Percentiles rank a stretch among this genome's conserved stretches.
Conservation (phyloP, 805 yeast species). For the Ogataea pini region DNA sequence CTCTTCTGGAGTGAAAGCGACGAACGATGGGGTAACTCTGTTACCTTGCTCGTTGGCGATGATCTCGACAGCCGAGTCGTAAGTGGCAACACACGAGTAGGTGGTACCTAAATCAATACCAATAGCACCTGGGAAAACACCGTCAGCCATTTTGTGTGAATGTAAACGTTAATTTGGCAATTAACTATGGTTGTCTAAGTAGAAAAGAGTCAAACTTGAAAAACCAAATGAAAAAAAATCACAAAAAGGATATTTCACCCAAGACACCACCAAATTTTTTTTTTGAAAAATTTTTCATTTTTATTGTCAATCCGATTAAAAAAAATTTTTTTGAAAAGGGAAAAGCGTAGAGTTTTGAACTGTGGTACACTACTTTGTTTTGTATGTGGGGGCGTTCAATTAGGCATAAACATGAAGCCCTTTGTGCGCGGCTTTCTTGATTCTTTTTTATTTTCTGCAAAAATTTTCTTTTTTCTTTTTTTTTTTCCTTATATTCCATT, state of each 20-base stretch:
- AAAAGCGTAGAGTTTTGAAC: conserved; percentile 4
- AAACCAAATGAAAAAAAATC: conserved; percentile 5
- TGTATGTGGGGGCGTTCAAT: conserved; percentile 3
- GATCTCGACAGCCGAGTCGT: conserved; percentile 71
- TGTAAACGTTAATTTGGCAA: conserved; percentile 13
- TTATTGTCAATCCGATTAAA: conserved; percentile 1
- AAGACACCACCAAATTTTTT: conserved; percentile 4
- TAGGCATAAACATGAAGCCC: conserved; percentile 3
- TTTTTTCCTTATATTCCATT: not conserved
- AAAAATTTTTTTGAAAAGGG: conserved; percentile 8
- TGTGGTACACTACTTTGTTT: conserved; percentile 3
- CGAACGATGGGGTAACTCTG: conserved; percentile 83
- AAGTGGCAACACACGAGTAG: conserved; percentile 75
- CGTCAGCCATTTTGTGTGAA: conserved; percentile 77
- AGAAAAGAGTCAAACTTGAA: not conserved
- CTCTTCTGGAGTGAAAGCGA: conserved; percentile 76
- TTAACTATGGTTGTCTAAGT: conserved; percentile 5
- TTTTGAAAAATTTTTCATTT: conserved; percentile 11
- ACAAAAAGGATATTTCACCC: conserved; percentile 2
- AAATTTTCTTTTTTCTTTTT: not conserved
- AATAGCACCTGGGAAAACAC: conserved; percentile 98
- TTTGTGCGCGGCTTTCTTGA: conserved; percentile 3
- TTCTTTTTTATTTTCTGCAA: not conserved
- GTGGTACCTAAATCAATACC: conserved; percentile 98
- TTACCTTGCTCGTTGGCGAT: conserved; percentile 85